phyloP scores from a whole-genome alignment of 2,329 filamentous ascomycete species.

The Neopestalotiopsis sp. region DNA sequence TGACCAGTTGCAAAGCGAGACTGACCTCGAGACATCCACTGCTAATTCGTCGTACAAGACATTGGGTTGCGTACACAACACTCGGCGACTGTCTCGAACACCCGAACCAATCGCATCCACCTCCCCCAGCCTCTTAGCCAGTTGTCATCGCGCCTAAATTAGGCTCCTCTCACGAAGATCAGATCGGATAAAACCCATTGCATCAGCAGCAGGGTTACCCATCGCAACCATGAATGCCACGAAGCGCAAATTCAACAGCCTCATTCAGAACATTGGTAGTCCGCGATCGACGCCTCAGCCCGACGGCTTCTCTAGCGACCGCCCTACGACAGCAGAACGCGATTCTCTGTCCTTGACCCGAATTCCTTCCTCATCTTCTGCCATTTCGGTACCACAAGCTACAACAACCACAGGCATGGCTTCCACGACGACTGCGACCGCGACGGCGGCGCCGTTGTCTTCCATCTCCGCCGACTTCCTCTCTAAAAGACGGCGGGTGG shows the following conservation, averaged over 20 bases:
- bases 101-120: neutral
- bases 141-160: neutral
- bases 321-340: conserved; percentile 23
- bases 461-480: conserved; percentile 48
- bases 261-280: conserved; percentile 70
- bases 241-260: conserved; percentile 83
- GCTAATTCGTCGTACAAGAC: neutral
- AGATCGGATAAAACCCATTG: neutral
- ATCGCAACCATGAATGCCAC: conserved; percentile 67
- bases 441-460: conserved; percentile 24
- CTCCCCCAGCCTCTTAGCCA: neutral
- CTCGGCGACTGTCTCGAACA: neutral
- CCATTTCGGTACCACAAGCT: conserved; percentile 19
- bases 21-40: neutral
- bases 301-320: conserved; percentile 40
- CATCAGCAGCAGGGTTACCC: conserved; percentile 1
- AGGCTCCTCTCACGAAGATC: neutral
- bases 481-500: conserved; percentile 59
- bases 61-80: neutral
- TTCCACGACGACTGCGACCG: conserved; percentile 1
- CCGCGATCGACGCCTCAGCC: conserved; percentile 47
- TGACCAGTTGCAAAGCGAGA: neutral
- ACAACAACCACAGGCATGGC: conserved; percentile 18
- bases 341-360: conserved; percentile 31
- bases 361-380: conserved; percentile 18